Evolutionary conservation across 805 yeast genomes (phyloP), one percentile per base, ranked within the genome.

Genomic region (Candida stauntonica): DNA sequence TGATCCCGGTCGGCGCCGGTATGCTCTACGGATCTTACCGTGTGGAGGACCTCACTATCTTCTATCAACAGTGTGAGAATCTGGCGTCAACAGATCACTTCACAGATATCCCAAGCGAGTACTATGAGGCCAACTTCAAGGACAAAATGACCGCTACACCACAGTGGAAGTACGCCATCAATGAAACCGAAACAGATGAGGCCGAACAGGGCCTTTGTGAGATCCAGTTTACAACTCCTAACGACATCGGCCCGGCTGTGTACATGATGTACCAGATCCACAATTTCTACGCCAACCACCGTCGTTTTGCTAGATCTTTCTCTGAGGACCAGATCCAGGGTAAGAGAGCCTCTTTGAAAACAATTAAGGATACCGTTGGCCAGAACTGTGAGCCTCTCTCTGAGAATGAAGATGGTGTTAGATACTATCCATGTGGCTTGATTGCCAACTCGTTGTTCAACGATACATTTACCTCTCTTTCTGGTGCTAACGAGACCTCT

Each of bases 261-360:
- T 87, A 70, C 54, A 54, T 87, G 50, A 86, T 86, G 62, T 91
- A 91, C 67, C 75, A 80, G 52, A 64, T 91, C 51, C 88, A 96
- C 38, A 87, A 87, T 57, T 93, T 91, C 61, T 85, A 76, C 61
- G 96, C 94, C 52, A 91, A 91, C 61, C 99, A 91, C 64, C 79
- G 99, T 53, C 86, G 95, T 53, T 93, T 85, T 59, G 98, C 91
- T 27, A 77, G 79, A 48, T 83, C 95, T 17, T 87, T 78, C 60
- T 89, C 88, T 62, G 86, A 87, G 65, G 77, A 75, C 41, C 99
- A 91, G 66, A 62, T 91, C 31, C 75, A 77, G 38, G 99, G 99
- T 9, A 58, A 75, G 21, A 81, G 83, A 5, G 83, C 86, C 7
- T 50, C 79, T 0, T 65, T 70, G 17, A 62, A 59, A 24, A 70